phyloP scores from a whole-genome alignment of 1,284 basidiomycete species.

The Sanghuangporus baumii region DNA sequence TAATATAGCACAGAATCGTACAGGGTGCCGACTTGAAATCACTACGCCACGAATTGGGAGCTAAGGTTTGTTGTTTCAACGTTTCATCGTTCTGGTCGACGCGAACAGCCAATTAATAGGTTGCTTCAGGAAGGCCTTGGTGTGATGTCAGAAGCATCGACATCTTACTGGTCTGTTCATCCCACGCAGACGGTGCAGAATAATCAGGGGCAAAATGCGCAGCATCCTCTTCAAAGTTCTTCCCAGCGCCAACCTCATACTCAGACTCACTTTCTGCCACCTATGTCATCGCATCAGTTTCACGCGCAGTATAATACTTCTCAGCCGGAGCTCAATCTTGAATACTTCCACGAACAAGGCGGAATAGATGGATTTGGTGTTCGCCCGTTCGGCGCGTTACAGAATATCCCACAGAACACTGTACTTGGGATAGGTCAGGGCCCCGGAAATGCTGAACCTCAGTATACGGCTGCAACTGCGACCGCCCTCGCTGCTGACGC shows the following conservation, averaged over 20 bases:
- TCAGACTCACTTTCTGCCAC: neutral
- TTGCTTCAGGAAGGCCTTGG: neutral
- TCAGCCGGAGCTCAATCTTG: slow-evolving; percentile 11
- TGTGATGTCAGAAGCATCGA: slow-evolving; percentile 1
- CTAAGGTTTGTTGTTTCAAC: neutral
- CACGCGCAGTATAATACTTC: neutral
- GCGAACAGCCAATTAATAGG: neutral
- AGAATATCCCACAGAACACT: neutral
- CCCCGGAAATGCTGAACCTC: slow-evolving; percentile 10
- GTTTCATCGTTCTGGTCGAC: neutral
- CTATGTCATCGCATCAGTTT: neutral
- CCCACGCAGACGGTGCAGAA: neutral
- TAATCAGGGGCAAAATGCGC: neutral
- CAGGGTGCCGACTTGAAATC: no score
- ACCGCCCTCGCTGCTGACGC: slow-evolving; percentile 12
- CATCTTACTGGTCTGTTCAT: neutral
- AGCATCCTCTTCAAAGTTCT: neutral
- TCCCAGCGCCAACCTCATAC: neutral
- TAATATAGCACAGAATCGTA: no score
- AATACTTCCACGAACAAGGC: slow-evolving; percentile 7
- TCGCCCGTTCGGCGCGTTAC: neutral
- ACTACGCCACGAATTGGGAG: no score
- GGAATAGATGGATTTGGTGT: slow-evolving; percentile 8
- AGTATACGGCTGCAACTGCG: slow-evolving; percentile 11
- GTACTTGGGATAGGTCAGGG: slow-evolving; percentile 15